phyloP scores from a whole-genome alignment of 129 eudicot species.

The Escallonia herrerae region DNA sequence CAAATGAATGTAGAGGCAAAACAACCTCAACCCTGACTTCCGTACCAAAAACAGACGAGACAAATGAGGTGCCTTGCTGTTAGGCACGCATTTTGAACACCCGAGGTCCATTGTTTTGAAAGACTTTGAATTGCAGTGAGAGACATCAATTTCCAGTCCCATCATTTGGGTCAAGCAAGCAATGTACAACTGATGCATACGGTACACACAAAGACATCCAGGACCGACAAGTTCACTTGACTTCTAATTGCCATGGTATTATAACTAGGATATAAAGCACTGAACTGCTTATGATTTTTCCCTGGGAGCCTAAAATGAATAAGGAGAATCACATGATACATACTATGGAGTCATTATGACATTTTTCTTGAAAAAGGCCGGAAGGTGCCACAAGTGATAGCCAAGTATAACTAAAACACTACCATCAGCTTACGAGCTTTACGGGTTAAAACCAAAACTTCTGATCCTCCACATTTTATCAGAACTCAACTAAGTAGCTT shows the following conservation, averaged over 20 bases:
- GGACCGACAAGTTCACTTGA: too few species aligned
- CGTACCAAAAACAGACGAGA: background rate
- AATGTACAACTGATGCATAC: too few species aligned
- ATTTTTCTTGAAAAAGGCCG: background rate
- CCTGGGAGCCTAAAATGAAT: too few species aligned
- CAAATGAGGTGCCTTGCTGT: background rate
- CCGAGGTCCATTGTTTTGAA: background rate
- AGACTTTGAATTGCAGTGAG: background rate
- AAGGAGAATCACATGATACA: too few species aligned
- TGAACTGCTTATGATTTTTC: too few species aligned
- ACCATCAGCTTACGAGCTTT: too few species aligned
- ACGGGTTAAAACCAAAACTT: background rate
- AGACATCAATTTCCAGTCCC: background rate
- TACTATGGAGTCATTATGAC: background rate
- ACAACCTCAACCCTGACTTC: background rate
- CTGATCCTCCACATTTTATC: background rate
- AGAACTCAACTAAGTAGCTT: slow-evolving; percentile 21
- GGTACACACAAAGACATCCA: too few species aligned
- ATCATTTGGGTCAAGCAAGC: too few species aligned
- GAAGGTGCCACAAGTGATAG: too few species aligned
- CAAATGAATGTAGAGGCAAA: background rate
- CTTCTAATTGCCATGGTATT: too few species aligned
- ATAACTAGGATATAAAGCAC: too few species aligned
- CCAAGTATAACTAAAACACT: too few species aligned
- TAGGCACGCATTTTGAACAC: background rate